Evolutionary conservation across 768 basidiomycete species (phyloP).

Genomic region (Dacryopinax spathularia): DNA sequence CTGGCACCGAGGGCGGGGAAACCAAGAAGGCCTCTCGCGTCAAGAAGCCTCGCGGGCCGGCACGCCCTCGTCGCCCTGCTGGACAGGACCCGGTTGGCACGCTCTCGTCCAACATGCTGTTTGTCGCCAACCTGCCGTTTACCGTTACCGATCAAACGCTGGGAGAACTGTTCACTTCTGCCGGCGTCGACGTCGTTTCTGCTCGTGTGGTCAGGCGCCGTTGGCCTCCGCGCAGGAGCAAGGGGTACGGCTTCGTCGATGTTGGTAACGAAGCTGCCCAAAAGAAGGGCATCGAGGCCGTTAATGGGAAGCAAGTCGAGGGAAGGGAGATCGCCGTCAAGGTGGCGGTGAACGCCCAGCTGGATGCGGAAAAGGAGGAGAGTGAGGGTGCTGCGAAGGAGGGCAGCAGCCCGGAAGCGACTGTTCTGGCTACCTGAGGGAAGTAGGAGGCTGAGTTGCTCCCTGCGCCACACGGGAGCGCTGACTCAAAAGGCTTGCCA

Average conservation of each 20-base stretch:
- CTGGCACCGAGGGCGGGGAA: constrained; percentile 21
- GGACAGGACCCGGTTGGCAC: constrained; percentile 79
- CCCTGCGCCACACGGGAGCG: neutral
- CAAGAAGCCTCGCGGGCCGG: constrained; percentile 39
- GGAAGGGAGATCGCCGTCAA: constrained; percentile 84
- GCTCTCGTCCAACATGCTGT: constrained; percentile 77
- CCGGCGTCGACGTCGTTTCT: constrained; percentile 63
- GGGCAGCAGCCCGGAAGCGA: constrained; percentile 10
- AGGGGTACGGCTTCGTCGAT: constrained; percentile 97
- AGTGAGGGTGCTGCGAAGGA: constrained; percentile 23
- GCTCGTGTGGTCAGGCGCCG: constrained; percentile 81
- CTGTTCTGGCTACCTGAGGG: neutral
- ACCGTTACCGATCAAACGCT: constrained; percentile 76
- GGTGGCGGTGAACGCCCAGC: constrained; percentile 73
- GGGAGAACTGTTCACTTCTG: constrained; percentile 68
- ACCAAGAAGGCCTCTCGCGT: constrained; percentile 30
- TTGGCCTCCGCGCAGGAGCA: constrained; percentile 73
- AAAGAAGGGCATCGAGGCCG: constrained; percentile 72
- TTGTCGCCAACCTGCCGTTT: constrained; percentile 97
- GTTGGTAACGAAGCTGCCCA: constrained; percentile 82
- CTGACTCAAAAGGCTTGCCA: no score
- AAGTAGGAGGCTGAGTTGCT: neutral
- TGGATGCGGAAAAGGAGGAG: constrained; percentile 31
- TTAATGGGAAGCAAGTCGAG: constrained; percentile 77
- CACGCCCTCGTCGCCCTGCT: constrained; percentile 47